Evolutionary conservation across 768 basidiomycete genomes (phyloP).

Genomic region (Boletus vinaceobasis): DNA sequence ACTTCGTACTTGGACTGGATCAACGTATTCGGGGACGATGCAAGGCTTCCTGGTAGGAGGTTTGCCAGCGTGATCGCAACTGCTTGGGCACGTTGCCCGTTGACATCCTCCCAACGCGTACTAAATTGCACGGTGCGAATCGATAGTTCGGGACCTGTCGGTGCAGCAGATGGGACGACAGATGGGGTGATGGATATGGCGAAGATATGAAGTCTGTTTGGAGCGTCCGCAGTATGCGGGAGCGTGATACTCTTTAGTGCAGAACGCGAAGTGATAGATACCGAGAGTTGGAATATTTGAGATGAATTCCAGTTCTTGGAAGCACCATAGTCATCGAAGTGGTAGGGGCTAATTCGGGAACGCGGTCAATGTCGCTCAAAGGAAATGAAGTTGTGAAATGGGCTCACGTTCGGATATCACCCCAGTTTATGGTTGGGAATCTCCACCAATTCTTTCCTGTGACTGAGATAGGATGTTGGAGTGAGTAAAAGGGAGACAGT

Average conservation of each 20-base stretch:
- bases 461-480: constrained; percentile 28
- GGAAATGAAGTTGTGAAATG: not conserved
- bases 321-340: constrained; percentile 37
- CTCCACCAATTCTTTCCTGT: constrained; percentile 45
- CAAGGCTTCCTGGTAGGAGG: constrained; percentile 37
- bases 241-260: constrained; percentile 44
- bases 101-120: constrained; percentile 42
- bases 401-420: constrained; percentile 42
- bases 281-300: constrained; percentile 45
- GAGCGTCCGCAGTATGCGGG: constrained; percentile 27
- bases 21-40: constrained; percentile 27
- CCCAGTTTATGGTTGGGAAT: constrained; percentile 38
- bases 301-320: constrained; percentile 40
- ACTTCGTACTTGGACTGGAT: constrained; percentile 34
- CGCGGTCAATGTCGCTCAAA: not conserved
- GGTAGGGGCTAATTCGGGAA: constrained; percentile 38
- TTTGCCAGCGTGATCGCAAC: constrained; percentile 54
- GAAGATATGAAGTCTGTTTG: constrained; percentile 43
- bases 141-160: constrained; percentile 31
- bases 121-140: constrained; percentile 44
- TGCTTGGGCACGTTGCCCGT: constrained; percentile 39
- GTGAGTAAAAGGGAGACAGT: not conserved
- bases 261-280: constrained; percentile 39
- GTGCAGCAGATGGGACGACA: constrained; percentile 23
- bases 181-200: constrained; percentile 41